Evolutionary conservation across 768 basidiomycete genomes (phyloP), one percentile per base, ranked within the genome.

Genomic region (Boletus insuetus): DNA sequence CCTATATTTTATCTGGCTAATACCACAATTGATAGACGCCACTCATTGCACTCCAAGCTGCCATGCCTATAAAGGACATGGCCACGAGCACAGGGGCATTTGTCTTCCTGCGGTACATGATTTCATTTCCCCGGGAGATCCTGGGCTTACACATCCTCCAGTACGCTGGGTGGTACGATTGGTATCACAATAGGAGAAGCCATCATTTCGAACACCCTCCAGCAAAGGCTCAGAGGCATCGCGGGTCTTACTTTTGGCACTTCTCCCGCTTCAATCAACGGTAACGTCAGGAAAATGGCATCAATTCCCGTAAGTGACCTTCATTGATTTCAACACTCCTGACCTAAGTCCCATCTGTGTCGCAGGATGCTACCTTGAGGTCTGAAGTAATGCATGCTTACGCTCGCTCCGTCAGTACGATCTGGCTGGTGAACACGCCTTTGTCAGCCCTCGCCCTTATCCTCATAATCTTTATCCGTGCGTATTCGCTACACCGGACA

Each of bases 151-250:
- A n/a, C n/a, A 29, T 49, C 13, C 20, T 49, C 14, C 59, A 87
- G 88, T 62, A 82, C 79, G 4, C 65, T 91, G 47, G 89, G 90
- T 16, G 87, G 85, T 37, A 87, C 89, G 2, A 75, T 92, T 26
- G 87, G 88, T 17, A 83, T 91, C 52, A 81, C 88, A 1, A 68
- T 89, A 42, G 88, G 89, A 31, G 84, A 91, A 63, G 82, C 83
- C 3, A 84, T 91, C 54, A 85, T 84, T 58, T 75, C 85, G 2
- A 84, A 82, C 46, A 83, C 84, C 38, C 60, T 69, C 16, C 51
- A 43, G 39, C 51, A 47, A 46, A 60, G 24, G 34, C 39, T 71
- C 19, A 51, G 24, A 19, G 56, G 40, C 8, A 59, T 71, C 19
- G 7, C 51, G 10, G 67, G 60, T 7, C 26, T 61, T 19, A 55